phyloP scores from a whole-genome alignment of 306 rosid species.

The Cicer bijugum region DNA sequence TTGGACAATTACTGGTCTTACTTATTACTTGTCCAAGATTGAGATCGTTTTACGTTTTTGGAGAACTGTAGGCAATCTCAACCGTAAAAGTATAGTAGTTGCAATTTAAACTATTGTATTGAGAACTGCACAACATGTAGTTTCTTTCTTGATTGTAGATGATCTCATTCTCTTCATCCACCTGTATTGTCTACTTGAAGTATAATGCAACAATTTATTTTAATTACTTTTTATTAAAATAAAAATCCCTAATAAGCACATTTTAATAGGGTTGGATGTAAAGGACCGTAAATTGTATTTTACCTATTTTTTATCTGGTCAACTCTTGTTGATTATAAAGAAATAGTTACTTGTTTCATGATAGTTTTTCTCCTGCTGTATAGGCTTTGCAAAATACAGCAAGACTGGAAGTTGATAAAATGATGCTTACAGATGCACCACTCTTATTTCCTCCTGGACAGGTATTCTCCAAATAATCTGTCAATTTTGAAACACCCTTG shows the following conservation, averaged over 20 bases:
- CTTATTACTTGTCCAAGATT: constrained; percentile 2
- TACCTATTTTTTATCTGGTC: constrained; percentile 10
- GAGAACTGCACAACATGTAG: neutral
- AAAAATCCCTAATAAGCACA: too few relatives aligned
- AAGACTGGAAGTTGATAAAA: constrained; percentile 74
- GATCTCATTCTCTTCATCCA: constrained; percentile 1
- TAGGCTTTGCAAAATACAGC: constrained; percentile 67
- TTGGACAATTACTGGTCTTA: neutral
- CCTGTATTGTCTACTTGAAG: neutral
- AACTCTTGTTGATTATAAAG: constrained; percentile 7
- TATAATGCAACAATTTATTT: neutral
- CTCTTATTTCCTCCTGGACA: constrained; percentile 95
- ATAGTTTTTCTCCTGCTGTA: constrained; percentile 36
- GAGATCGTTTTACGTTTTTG: constrained; percentile 4
- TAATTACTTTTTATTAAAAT: too few relatives aligned
- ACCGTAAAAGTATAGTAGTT: neutral
- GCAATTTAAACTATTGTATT: neutral
- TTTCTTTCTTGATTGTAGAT: constrained; percentile 21
- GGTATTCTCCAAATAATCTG: constrained; percentile 50
- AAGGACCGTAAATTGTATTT: too few relatives aligned
- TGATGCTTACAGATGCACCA: constrained; percentile 96
- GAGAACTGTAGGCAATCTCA: neutral
- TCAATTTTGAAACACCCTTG: constrained; percentile 11
- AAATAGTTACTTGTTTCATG: constrained; percentile 22
- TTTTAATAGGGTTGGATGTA: too few relatives aligned